Conservation (phyloP, 306 rosid species). For the Prunus campanulata region DNA sequence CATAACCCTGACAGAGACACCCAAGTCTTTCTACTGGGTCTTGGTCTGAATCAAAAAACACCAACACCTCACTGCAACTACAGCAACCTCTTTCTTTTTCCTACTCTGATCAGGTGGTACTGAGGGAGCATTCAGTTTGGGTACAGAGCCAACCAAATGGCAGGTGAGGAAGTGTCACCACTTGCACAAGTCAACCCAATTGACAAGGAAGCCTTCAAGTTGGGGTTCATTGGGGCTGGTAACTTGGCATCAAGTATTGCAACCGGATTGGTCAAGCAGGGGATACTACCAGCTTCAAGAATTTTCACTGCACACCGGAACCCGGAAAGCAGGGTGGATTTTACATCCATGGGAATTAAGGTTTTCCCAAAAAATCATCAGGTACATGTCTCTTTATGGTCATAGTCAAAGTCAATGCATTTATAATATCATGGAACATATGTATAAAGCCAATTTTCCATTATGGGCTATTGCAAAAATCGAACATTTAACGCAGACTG, state of each 20-base stretch:
- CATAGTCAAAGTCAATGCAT: too few species aligned
- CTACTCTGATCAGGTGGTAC: background rate
- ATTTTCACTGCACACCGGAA: conserved; percentile 42
- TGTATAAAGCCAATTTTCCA: too few species aligned
- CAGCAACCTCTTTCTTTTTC: too few species aligned
- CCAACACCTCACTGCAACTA: too few species aligned
- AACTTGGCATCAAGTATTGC: conserved; percentile 77
- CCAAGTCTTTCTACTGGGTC: too few species aligned
- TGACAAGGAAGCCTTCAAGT: conserved; percentile 38
- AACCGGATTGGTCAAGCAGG: conserved; percentile 55
- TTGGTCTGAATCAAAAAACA: too few species aligned
- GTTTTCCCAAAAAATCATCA: conserved; percentile 2
- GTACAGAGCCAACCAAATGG: background rate
- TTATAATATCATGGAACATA: too few species aligned
- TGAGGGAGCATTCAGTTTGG: background rate
- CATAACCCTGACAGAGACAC: too few species aligned
- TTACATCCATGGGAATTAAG: conserved; percentile 8
- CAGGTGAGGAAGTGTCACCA: conserved; percentile 19
- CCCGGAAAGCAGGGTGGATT: background rate
- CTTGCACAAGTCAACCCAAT: conserved; percentile 33
- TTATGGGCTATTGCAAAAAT: too few species aligned
- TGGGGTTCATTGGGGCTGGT: conserved; percentile 82
- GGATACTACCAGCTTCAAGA: conserved; percentile 57
- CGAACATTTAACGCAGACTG: too few species aligned
- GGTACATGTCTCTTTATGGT: background rate